These are phyloP conservation scores for Apophysomyces sp. DNA, from an alignment of 371 early-diverging fungal species.

Conservation along the genomic window DNA sequence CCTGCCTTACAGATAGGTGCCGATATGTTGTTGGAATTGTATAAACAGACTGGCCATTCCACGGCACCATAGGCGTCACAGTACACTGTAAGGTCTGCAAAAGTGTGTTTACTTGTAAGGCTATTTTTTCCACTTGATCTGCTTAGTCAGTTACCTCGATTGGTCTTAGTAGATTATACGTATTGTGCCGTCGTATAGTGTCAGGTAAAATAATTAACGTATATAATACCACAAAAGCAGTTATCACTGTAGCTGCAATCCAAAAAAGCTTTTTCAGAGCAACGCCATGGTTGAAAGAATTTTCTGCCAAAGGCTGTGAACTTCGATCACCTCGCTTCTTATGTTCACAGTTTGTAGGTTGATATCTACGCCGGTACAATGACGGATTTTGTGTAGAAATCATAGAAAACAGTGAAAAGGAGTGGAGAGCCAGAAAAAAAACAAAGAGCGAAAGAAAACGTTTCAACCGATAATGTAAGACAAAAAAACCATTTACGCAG, in stretches of 20 bases:
- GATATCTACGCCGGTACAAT: too few relatives aligned
- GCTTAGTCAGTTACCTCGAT: too few relatives aligned
- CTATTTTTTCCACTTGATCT: background rate
- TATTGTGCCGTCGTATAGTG: too few relatives aligned
- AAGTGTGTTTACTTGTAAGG: background rate
- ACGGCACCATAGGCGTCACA: background rate
- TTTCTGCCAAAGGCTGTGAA: too few relatives aligned
- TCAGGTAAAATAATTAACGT: too few relatives aligned
- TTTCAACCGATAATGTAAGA: background rate
- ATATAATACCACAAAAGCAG: too few relatives aligned
- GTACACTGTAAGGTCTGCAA: background rate
- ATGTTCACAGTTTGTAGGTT: too few relatives aligned
- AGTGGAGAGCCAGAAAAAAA: background rate
- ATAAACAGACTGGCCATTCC: background rate
- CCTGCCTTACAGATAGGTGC: background rate
- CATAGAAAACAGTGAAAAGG: background rate
- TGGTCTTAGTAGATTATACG: too few relatives aligned
- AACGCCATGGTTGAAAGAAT: too few relatives aligned
- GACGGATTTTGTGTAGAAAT: background rate
- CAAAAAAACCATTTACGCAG: background rate
- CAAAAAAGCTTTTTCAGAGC: too few relatives aligned
- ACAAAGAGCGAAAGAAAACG: background rate
- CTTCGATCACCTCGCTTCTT: too few relatives aligned
- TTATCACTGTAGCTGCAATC: too few relatives aligned
- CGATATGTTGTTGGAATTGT: background rate